Conservation (phyloP, 495 filamentous ascomycete genomes). For the Penicillium coprophilum region DNA sequence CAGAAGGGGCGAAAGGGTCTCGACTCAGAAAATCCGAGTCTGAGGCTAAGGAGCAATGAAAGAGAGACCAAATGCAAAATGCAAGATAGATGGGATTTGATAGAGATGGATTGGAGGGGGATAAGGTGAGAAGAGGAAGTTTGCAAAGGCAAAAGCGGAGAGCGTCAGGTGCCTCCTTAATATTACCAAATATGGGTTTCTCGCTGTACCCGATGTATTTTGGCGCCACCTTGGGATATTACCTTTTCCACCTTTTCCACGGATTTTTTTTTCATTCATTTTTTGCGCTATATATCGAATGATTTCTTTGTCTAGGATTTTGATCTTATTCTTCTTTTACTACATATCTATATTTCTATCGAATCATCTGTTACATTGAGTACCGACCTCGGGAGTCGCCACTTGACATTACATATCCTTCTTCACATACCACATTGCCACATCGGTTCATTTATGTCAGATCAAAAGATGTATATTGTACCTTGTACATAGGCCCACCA, state of each 20-base stretch:
- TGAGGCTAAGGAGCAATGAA: constrained; percentile 2
- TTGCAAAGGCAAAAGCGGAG: constrained; percentile 35
- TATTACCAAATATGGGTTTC: constrained; percentile 27
- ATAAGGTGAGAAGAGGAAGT: constrained; percentile 24
- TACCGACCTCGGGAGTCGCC: constrained; percentile 7
- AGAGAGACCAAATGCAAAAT: constrained; percentile 11
- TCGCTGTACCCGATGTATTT: constrained; percentile 15
- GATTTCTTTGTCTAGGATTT: neutral
- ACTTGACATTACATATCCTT: constrained; percentile 2
- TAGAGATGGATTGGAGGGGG: constrained; percentile 12
- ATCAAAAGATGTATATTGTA: constrained; percentile 11
- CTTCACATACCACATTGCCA: constrained; percentile 13
- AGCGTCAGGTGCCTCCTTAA: constrained; percentile 40
- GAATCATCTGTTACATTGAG: neutral
- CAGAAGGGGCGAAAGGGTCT: constrained; percentile 17
- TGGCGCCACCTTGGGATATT: constrained; percentile 25
- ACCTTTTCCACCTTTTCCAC: neutral
- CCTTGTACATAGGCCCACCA: constrained; percentile 1
- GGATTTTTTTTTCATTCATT: neutral
- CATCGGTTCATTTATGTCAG: constrained; percentile 8
- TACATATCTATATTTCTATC: neutral
- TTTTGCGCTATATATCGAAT: too few species aligned
- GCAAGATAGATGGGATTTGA: constrained; percentile 2
- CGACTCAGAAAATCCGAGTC: neutral
- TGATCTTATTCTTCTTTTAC: neutral